phyloP scores from a whole-genome alignment of 345 rosid species.

The Barbarea vulgaris region DNA sequence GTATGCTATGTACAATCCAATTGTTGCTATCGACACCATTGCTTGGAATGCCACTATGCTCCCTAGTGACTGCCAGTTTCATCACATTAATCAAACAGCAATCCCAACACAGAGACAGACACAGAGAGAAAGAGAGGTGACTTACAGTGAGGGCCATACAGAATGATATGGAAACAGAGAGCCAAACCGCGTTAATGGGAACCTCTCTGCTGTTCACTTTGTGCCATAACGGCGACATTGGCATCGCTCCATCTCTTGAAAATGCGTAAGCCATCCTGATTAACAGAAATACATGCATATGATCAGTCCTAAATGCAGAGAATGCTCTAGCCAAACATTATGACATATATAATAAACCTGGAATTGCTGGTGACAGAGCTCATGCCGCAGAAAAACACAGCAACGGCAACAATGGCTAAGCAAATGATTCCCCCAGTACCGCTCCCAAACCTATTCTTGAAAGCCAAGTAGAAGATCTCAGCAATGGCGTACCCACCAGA shows the following conservation, averaged over 20 bases:
- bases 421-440: conserved; percentile 90
- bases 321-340: not conserved
- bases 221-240: conserved; percentile 81
- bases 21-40: conserved; percentile 96
- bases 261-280: conserved; percentile 98
- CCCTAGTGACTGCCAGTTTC: conserved; percentile 72
- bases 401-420: conserved; percentile 82
- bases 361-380: conserved; percentile 96
- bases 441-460: conserved; percentile 83
- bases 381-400: conserved; percentile 98
- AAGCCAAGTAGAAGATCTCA: conserved; percentile 77
- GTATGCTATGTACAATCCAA: conserved; percentile 93
- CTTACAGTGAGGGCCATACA: conserved; percentile 96
- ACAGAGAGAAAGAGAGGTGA: not conserved
- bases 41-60: conserved; percentile 92
- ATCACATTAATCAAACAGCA: conserved; percentile 23
- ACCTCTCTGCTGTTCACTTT: conserved; percentile 85
- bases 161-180: conserved; percentile 67
- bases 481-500: conserved; percentile 95
- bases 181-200: conserved; percentile 91
- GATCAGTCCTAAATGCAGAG: conserved; percentile 16
- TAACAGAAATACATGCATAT: not conserved
- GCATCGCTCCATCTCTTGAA: conserved; percentile 98
- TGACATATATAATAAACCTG: conserved; percentile 51
- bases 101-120: not conserved